Conservation (phyloP, 768 basidiomycete species). For the Mrakia hoshinonis region DNA sequence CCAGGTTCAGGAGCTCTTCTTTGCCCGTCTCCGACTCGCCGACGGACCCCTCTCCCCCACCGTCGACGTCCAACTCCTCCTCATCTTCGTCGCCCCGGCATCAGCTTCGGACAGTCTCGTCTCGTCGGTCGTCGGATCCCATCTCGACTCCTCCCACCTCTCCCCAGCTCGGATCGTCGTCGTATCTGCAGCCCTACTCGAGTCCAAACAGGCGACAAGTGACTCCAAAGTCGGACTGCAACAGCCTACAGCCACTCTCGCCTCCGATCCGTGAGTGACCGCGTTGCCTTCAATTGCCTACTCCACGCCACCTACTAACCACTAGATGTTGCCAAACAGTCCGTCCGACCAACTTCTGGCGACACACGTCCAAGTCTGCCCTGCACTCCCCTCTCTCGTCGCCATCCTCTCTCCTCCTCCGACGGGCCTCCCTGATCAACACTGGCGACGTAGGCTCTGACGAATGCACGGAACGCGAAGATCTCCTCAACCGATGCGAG, state of each 20-base stretch:
- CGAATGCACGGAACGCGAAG: slow-evolving; percentile 25
- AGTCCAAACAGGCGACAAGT: slow-evolving; percentile 1
- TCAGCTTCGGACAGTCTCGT: not conserved
- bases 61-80: too few relatives aligned
- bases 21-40: not conserved
- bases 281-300: too few relatives aligned
- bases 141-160: not conserved
- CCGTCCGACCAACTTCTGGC: slow-evolving; percentile 75
- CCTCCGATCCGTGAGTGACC: slow-evolving; percentile 3
- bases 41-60: not conserved
- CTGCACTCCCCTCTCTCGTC: slow-evolving; percentile 64
- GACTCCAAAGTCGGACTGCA: not conserved
- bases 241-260: not conserved
- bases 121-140: not conserved
- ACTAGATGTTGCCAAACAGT: slow-evolving; percentile 43
- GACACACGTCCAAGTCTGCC: slow-evolving; percentile 61
- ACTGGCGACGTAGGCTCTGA: slow-evolving; percentile 22
- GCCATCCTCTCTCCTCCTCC: slow-evolving; percentile 62
- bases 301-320: too few relatives aligned
- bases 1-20: slow-evolving; percentile 3
- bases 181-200: not conserved
- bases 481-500: slow-evolving; percentile 15
- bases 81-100: slow-evolving; percentile 2
- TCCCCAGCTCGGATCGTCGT: not conserved
- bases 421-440: slow-evolving; percentile 65